phyloP scores from a whole-genome alignment of 1,284 basidiomycete species.

The Coniferiporia weirii region DNA sequence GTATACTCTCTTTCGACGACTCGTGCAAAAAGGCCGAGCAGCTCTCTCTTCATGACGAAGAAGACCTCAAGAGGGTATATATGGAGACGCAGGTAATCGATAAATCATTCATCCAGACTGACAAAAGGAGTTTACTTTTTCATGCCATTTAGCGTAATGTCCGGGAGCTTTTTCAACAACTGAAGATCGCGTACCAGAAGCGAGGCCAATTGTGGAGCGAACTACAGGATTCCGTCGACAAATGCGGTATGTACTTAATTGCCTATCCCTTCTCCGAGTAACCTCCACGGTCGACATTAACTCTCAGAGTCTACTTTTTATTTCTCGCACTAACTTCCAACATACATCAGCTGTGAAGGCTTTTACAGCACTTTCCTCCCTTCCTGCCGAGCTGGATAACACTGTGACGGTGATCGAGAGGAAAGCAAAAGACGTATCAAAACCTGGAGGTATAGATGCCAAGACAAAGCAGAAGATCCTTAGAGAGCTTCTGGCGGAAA shows the following conservation, averaged over 20 bases:
- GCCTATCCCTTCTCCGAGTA: slow-evolving; percentile 11
- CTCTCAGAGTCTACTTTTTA: too few relatives aligned
- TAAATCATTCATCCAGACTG: neutral
- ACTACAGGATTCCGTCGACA: slow-evolving; percentile 37
- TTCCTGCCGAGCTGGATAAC: slow-evolving; percentile 15
- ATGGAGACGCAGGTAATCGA: slow-evolving; percentile 34
- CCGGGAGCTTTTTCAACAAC: slow-evolving; percentile 32
- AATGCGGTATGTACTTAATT: slow-evolving; percentile 35
- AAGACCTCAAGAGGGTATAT: slow-evolving; percentile 37
- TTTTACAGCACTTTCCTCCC: slow-evolving; percentile 1
- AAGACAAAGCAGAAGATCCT: slow-evolving; percentile 16
- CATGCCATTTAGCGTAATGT: slow-evolving; percentile 26
- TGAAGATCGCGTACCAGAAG: slow-evolving; percentile 40
- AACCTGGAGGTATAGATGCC: slow-evolving; percentile 8
- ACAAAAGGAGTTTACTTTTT: slow-evolving; percentile 25
- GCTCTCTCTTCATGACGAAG: slow-evolving; percentile 36
- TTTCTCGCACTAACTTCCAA: neutral
- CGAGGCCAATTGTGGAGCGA: slow-evolving; percentile 43
- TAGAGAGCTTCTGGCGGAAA: slow-evolving; percentile 16
- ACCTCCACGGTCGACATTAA: neutral
- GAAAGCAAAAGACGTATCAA: slow-evolving; percentile 16
- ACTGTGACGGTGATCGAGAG: slow-evolving; percentile 9
- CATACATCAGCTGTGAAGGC: slow-evolving; percentile 3
- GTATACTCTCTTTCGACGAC: slow-evolving; percentile 44
- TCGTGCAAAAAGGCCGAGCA: slow-evolving; percentile 48